A percentile compares a stretch with the other conserved stretches of the same genome.
These are phyloP conservation scores for Epichloe coenophiala DNA, from an alignment of 2,329 filamentous ascomycete genomes.

Conservation along the genomic window DNA sequence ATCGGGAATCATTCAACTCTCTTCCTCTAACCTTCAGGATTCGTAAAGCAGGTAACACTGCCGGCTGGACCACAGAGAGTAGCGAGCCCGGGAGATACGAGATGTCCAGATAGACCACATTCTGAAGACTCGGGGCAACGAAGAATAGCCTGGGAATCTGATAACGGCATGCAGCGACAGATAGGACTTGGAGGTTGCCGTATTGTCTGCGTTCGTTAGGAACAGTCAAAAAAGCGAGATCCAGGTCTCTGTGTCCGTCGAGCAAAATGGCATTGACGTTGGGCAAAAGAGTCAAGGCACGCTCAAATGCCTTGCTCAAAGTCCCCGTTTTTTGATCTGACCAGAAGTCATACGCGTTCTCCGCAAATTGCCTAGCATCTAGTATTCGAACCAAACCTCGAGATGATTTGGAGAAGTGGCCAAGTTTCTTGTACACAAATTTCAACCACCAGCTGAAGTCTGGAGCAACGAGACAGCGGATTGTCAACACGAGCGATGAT, in stretches of 20 bases:
- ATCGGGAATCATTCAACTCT: constrained; percentile 28
- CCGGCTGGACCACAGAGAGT: constrained; percentile 19
- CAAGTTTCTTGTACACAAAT: constrained; percentile 30
- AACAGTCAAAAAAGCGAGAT: constrained; percentile 23
- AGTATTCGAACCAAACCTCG: constrained; percentile 31
- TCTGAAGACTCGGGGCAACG: constrained; percentile 19
- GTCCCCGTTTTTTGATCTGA: constrained; percentile 23
- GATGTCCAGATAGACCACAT: constrained; percentile 38
- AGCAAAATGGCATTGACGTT: constrained; percentile 32
- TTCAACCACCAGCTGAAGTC: constrained; percentile 35
- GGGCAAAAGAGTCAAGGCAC: constrained; percentile 27
- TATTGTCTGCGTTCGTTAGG: constrained; percentile 1
- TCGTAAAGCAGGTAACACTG: constrained; percentile 31
- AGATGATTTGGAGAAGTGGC: constrained; percentile 21
- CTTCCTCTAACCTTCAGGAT: constrained; percentile 37
- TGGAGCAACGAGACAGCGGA: constrained; percentile 11
- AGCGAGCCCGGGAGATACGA: constrained; percentile 35
- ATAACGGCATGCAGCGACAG: constrained; percentile 27
- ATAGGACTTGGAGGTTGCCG: constrained; percentile 24
- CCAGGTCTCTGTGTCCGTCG: constrained; percentile 31
- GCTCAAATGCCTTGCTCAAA: constrained; percentile 24
- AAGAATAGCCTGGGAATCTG: constrained; percentile 30
- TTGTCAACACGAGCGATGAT: background rate
- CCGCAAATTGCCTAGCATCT: constrained; percentile 32
- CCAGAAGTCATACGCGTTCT: constrained; percentile 26